Conservation (phyloP, 768 basidiomycete species). For the Kwoniella heveanensis region DNA sequence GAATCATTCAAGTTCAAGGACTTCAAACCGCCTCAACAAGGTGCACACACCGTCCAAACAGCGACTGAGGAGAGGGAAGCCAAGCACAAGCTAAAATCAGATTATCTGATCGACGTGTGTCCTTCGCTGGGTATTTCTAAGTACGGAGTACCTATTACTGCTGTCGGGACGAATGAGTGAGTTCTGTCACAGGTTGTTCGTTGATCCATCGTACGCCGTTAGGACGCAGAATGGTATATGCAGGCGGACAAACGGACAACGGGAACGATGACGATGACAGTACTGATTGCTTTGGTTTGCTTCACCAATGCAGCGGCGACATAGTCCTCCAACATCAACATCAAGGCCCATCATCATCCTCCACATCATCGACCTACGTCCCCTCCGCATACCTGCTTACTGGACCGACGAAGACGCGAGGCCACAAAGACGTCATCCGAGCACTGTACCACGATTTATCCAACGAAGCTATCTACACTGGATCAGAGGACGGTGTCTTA, state of each 20-base stretch:
- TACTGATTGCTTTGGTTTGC: conserved; percentile 1
- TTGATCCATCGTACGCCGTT: no score
- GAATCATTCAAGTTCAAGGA: conserved; percentile 42
- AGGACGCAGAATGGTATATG: no score
- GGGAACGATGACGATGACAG: no score
- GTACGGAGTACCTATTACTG: conserved; percentile 42
- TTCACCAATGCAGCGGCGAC: conserved; percentile 41
- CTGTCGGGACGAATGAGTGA: conserved; percentile 53
- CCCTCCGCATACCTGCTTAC: conserved; percentile 51
- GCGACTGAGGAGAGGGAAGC: conserved; percentile 41
- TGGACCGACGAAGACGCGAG: conserved; percentile 28
- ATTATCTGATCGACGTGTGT: conserved; percentile 51
- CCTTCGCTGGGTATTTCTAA: conserved; percentile 48
- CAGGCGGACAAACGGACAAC: no score
- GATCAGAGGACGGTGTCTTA: conserved; percentile 54
- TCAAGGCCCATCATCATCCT: no score
- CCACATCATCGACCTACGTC: conserved; percentile 25
- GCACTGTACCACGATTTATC: conserved; percentile 48
- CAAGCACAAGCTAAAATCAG: conserved; percentile 33
- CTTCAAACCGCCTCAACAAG: conserved; percentile 26
- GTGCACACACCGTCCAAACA: conserved; percentile 31
- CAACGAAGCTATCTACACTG: conserved; percentile 53
- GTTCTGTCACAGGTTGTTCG: conserved; percentile 20
- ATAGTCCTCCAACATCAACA: conserved; percentile 52
- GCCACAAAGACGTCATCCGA: conserved; percentile 54